Evolutionary conservation across 345 rosid species (phyloP).

Genomic region (Salix exigua): DNA sequence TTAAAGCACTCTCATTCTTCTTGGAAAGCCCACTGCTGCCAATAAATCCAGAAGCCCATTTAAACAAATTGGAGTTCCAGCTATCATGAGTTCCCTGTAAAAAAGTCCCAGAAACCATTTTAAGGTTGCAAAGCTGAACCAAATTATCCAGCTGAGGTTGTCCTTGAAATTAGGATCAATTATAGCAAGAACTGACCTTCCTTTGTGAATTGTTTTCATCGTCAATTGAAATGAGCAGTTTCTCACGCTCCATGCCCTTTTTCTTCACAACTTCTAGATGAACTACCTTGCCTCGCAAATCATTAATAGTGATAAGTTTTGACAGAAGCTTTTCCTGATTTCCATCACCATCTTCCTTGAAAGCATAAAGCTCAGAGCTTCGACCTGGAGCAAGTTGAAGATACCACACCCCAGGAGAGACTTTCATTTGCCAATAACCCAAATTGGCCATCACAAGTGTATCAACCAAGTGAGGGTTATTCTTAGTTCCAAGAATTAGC

Average conservation of each 20-base stretch:
- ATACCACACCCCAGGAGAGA: conserved; percentile 97
- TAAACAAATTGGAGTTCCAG: conserved; percentile 89
- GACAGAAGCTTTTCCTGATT: conserved; percentile 44
- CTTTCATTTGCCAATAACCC: conserved; percentile 99
- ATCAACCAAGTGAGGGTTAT: conserved; percentile 87
- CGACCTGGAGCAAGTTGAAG: conserved; percentile 97
- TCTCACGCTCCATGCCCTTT: conserved; percentile 90
- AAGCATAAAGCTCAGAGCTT: conserved; percentile 77
- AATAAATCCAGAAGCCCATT: conserved; percentile 92
- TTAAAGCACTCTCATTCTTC: conserved; percentile 31
- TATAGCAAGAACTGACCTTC: conserved; percentile 44
- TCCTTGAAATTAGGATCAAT: neutral
- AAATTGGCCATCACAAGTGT: conserved; percentile 98
- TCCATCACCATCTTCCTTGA: conserved; percentile 56
- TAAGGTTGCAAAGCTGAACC: conserved; percentile 5
- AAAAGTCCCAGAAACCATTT: conserved; percentile 11
- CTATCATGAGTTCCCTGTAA: conserved; percentile 39
- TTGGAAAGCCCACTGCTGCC: conserved; percentile 59
- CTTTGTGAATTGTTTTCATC: conserved; percentile 45
- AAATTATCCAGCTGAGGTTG: neutral
- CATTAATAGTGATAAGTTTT: conserved; percentile 74
- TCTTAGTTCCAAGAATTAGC: conserved; percentile 93
- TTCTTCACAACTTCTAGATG: conserved; percentile 83
- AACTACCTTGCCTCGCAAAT: conserved; percentile 93
- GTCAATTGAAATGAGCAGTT: conserved; percentile 63